Percentiles rank a stretch among this genome's conserved stretches.
phyloP scores from a whole-genome alignment of 306 rosid genomes.

The Sicyos baderoa region DNA sequence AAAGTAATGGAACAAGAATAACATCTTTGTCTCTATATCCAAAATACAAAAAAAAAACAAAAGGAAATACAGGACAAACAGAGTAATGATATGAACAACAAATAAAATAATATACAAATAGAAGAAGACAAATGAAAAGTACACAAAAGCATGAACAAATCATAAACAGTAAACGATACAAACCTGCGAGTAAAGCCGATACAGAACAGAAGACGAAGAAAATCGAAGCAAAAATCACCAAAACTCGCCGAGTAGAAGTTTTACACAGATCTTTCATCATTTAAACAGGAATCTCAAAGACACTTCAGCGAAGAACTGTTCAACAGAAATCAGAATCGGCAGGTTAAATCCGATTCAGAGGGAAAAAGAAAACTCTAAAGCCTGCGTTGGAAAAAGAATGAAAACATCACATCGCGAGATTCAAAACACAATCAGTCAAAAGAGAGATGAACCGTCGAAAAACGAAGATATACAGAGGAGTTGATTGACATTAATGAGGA shows the following conservation, averaged over 20 bases:
- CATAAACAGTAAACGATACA: background rate
- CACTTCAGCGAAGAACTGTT: background rate
- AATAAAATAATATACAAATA: background rate
- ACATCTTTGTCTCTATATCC: background rate
- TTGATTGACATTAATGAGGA: conserved; percentile 22
- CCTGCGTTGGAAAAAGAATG: conserved; percentile 22
- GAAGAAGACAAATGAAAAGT: conserved; percentile 19
- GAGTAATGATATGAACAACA: background rate
- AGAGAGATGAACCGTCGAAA: conserved; percentile 42
- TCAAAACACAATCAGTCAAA: conserved; percentile 25
- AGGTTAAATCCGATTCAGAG: background rate
- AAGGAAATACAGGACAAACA: background rate
- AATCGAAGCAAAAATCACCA: background rate
- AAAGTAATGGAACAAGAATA: background rate
- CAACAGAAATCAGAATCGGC: conserved; percentile 5
- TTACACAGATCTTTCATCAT: conserved; percentile 2
- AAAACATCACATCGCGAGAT: conserved; percentile 21
- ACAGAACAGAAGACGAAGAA: conserved; percentile 3
- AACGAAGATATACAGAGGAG: conserved; percentile 12
- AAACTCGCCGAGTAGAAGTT: conserved; percentile 1
- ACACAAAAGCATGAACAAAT: background rate
- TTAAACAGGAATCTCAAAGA: background rate
- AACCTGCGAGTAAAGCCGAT: conserved; percentile 13
- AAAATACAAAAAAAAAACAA: background rate
- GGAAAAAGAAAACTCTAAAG: no score